phyloP scores from a whole-genome alignment of 2,329 filamentous ascomycete genomes.

The Talaromyces sp. region DNA sequence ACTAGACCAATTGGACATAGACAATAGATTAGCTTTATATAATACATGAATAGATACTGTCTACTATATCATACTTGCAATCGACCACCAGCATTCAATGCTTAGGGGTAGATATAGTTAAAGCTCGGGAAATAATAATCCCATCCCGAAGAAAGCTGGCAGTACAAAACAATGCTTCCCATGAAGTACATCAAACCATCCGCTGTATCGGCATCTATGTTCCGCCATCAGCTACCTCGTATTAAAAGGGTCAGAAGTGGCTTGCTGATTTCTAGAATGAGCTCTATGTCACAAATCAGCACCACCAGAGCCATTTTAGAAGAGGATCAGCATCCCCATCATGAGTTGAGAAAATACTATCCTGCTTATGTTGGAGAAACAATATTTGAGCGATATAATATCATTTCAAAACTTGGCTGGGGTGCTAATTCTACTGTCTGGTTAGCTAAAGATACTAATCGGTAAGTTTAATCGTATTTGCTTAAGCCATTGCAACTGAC shows the following conservation, averaged over 20 bases:
- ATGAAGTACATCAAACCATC: not conserved
- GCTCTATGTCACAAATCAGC: not conserved
- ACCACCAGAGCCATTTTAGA: too few relatives aligned
- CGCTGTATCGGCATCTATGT: not conserved
- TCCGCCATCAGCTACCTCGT: not conserved
- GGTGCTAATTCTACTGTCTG: too few relatives aligned
- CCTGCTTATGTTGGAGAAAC: too few relatives aligned
- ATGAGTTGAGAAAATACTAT: too few relatives aligned
- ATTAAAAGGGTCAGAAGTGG: not conserved
- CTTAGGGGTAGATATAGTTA: not conserved
- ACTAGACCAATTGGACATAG: not conserved
- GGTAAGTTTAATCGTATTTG: too few relatives aligned
- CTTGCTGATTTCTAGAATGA: not conserved
- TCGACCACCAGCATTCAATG: too few relatives aligned
- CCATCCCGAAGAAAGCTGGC: not conserved
- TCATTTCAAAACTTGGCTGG: too few relatives aligned
- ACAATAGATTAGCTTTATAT: not conserved
- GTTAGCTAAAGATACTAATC: too few relatives aligned
- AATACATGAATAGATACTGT: not conserved
- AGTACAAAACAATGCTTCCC: not conserved
- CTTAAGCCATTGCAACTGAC: slow-evolving; percentile 31
- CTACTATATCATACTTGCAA: not conserved
- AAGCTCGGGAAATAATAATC: not conserved
- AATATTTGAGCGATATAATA: too few relatives aligned
- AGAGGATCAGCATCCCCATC: too few relatives aligned